phyloP scores from a whole-genome alignment of 176 grass and related monocot species.

The Ensete ventricosum region DNA sequence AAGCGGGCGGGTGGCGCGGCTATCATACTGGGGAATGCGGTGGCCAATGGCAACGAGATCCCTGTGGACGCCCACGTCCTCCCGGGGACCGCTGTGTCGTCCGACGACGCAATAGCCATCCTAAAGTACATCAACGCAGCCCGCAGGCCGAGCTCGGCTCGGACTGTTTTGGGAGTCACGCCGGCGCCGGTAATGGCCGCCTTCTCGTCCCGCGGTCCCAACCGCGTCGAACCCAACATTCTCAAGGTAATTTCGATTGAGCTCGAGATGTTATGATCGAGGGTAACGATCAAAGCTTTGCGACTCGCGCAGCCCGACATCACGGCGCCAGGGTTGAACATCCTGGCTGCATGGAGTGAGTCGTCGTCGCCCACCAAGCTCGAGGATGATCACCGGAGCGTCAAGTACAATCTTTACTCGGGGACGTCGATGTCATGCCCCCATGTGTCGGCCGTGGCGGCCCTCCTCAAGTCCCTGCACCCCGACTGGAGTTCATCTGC shows the following conservation, averaged over 20 bases:
- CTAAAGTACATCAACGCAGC: conserved; percentile 53
- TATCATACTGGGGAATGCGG: conserved; percentile 70
- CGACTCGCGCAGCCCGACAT: conserved; percentile 54
- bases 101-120: conserved; percentile 29
- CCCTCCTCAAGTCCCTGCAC: conserved; percentile 52
- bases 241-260: conserved; percentile 41
- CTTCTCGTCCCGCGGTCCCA: conserved; percentile 91
- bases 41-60: conserved; percentile 52
- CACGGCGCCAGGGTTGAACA: conserved; percentile 78
- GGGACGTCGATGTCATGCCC: conserved; percentile 98
- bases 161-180: conserved; percentile 44
- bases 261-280: not conserved
- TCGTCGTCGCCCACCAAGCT: conserved; percentile 82
- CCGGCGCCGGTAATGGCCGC: conserved; percentile 74
- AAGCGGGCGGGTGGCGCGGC: conserved; percentile 78
- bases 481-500: conserved; percentile 78
- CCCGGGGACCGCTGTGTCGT: conserved; percentile 57
- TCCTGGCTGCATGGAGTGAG: conserved; percentile 93
- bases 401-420: conserved; percentile 78
- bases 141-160: conserved; percentile 26
- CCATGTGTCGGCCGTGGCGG: conserved; percentile 65
- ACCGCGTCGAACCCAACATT: conserved; percentile 66
- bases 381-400: conserved; percentile 56
- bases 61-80: conserved; percentile 82
- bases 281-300: not conserved